Percentiles rank a stretch among this genome's conserved stretches.
These are phyloP conservation scores for Phytophthora crassamura DNA, from an alignment of 352 stramenopile genomes.

Conservation along the genomic window DNA sequence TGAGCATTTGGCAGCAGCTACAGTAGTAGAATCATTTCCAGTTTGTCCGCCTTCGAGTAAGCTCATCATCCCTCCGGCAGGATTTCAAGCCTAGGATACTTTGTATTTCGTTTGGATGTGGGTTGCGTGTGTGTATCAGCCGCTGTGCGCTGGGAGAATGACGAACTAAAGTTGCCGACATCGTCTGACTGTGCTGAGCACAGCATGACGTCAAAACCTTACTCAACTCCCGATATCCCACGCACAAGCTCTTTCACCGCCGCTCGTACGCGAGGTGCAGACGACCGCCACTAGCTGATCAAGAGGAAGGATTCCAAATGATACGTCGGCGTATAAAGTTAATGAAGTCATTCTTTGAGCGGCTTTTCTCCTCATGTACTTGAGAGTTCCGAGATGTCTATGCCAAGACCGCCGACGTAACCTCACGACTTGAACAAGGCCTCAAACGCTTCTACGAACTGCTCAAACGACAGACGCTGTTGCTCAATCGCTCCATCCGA, in stretches of 20 bases:
- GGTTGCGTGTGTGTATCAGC: too few relatives aligned
- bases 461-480: slow-evolving; percentile 30
- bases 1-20: too few relatives aligned
- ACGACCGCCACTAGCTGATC: too few relatives aligned
- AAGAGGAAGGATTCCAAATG: too few relatives aligned
- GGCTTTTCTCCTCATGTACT: too few relatives aligned
- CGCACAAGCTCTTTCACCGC: not conserved
- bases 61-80: too few relatives aligned
- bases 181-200: slow-evolving; percentile 47
- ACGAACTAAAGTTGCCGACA: slow-evolving; percentile 42
- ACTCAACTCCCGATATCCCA: slow-evolving; percentile 26
- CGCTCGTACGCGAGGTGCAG: not conserved
- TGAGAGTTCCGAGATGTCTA: too few relatives aligned
- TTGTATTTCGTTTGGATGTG: too few relatives aligned
- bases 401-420: not conserved
- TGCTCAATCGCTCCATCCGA: not conserved
- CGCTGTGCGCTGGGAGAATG: slow-evolving; percentile 30
- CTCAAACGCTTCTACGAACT: slow-evolving; percentile 44
- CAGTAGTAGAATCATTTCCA: not conserved
- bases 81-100: too few relatives aligned
- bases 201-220: slow-evolving; percentile 33
- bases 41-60: not conserved
- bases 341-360: too few relatives aligned
- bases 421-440: slow-evolving; percentile 36
- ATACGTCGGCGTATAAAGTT: too few relatives aligned